Base-by-base conservation (phyloP, 2,329 filamentous ascomycete genomes). In the Paracorniculantispora psalliotae region DNA sequence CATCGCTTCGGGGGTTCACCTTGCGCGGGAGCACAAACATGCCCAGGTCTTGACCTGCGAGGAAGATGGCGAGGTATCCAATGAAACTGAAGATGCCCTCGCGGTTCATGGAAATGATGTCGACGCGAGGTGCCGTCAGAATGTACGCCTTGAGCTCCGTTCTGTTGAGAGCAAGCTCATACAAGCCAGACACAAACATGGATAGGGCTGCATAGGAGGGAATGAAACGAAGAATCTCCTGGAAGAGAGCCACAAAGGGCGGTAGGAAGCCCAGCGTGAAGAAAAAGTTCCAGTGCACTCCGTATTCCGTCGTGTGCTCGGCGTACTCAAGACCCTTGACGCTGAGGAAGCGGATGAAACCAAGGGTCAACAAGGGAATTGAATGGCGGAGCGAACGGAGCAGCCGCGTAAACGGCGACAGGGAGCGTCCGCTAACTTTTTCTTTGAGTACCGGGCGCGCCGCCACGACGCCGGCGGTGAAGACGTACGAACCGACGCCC, bases 221-320 rank as follows among this genome's bases (percentile, higher is more conserved):
- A 4, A 96, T 74, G 58, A 89, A 68, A 17, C 81, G 78, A 60
- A 93, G 83, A 0, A 87, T 76, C 1, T 88, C 83, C 70, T 96
- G 90, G 61, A 93, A 90, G 0, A 94, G 72, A 28, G 93, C 92
- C 55, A 96, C 86, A 67, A 96, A 96, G 0, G 92, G 92, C 0
- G 93, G 91, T 25, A 99, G 77, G 50, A 97, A 83, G 6, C 87
- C 92, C 10, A 99, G 80, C 0, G 94, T 99, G 75, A 97, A 97
- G 81, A 99, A 99, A 74, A 99, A 99, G 73, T 99, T 99, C 94
- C 94, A 99, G 73, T 99, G 94, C 10, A 99, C 91, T 46, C 94
- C 94, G 69, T 99, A 99, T 71, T 99, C 94, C 15, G 91, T 92
- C 60, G 97, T 91, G 76, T 99, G 94, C 72, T 99, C 94, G 3